phyloP scores from a whole-genome alignment of 1,284 basidiomycete genomes.

The Tilletia caries region DNA sequence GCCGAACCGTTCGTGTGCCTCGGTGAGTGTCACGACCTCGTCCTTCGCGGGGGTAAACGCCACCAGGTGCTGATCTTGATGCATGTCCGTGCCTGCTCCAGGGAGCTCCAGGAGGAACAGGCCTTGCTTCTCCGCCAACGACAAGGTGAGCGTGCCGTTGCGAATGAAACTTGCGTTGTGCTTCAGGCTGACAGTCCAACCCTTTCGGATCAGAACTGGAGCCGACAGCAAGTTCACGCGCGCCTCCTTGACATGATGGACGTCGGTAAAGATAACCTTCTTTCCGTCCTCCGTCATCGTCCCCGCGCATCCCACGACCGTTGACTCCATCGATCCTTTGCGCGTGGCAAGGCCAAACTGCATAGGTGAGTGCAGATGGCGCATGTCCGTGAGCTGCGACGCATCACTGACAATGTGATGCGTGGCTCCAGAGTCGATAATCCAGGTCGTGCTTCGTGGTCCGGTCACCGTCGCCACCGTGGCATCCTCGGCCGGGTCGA shows the following conservation, averaged over 20 bases:
- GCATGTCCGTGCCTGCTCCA: too few species aligned
- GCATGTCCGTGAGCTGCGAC: background rate
- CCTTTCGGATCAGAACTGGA: background rate
- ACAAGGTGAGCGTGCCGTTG: background rate
- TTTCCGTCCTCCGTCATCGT: background rate
- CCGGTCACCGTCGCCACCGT: too few species aligned
- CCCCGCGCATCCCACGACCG: too few species aligned
- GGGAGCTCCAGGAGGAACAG: background rate
- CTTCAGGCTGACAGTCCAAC: background rate
- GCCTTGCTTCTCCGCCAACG: background rate
- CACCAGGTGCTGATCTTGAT: too few species aligned
- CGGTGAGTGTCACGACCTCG: background rate
- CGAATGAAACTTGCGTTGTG: background rate
- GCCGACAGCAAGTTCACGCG: background rate
- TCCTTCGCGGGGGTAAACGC: background rate
- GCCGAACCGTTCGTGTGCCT: background rate
- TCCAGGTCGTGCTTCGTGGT: too few species aligned
- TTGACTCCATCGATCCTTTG: background rate
- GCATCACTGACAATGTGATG: background rate
- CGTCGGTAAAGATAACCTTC: background rate
- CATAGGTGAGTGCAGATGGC: background rate
- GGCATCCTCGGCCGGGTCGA: too few species aligned
- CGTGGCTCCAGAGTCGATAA: too few species aligned
- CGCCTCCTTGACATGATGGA: background rate
- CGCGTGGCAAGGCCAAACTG: background rate